Evolutionary conservation across 2,329 filamentous ascomycete genomes (phyloP).

Genomic region (Pseudogymnoascus sp.): DNA sequence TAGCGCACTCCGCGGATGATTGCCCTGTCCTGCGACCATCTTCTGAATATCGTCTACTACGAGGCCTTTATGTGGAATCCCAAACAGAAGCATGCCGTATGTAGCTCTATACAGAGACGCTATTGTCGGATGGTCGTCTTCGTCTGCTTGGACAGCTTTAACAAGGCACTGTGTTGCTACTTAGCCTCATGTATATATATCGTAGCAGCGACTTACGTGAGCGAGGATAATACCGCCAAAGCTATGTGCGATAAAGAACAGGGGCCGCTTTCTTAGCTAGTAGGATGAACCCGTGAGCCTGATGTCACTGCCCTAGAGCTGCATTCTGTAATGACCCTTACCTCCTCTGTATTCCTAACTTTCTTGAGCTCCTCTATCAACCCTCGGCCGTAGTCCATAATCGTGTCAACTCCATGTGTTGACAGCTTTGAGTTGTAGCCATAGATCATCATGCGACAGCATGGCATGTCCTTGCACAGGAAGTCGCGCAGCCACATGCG

Average conservation of each 20-base stretch:
- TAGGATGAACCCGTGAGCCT: slow-evolving; percentile 9
- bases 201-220: slow-evolving; percentile 23
- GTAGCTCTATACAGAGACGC: slow-evolving; percentile 27
- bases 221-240: slow-evolving; percentile 36
- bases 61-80: slow-evolving; percentile 30
- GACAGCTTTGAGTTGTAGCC: slow-evolving; percentile 31
- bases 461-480: slow-evolving; percentile 23
- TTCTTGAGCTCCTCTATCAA: slow-evolving; percentile 22
- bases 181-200: not conserved
- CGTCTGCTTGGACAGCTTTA: slow-evolving; percentile 28
- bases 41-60: slow-evolving; percentile 21
- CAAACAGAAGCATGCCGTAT: slow-evolving; percentile 33
- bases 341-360: slow-evolving; percentile 20
- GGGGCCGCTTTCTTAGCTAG: slow-evolving; percentile 27
- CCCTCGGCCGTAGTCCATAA: slow-evolving; percentile 15
- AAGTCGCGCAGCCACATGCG: slow-evolving; percentile 29
- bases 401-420: slow-evolving; percentile 18
- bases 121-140: slow-evolving; percentile 19
- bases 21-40: slow-evolving; percentile 14
- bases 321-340: not conserved
- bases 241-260: slow-evolving; percentile 36
- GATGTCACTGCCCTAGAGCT: not conserved
- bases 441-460: slow-evolving; percentile 29
- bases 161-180: slow-evolving; percentile 7
- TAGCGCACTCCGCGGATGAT: slow-evolving; percentile 12